A percentile compares a stretch with the other conserved stretches of the same genome.
Conservation (phyloP, 108 stramenopile species). For the Conticribra guillardii region DNA sequence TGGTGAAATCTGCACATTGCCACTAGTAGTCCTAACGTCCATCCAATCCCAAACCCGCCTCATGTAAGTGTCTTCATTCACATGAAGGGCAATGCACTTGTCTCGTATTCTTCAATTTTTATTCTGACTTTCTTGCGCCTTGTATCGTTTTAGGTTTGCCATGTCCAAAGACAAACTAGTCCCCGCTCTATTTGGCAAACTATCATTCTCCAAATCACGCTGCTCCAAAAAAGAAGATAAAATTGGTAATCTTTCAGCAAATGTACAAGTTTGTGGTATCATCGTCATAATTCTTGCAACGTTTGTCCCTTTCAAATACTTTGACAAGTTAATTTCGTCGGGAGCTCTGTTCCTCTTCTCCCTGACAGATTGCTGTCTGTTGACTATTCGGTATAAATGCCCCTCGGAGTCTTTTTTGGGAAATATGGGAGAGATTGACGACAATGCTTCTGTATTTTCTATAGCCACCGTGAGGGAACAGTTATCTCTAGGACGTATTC, state of each 20-base stretch:
- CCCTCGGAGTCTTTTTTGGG: slow-evolving; percentile 34
- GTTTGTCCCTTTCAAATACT: slow-evolving; percentile 83
- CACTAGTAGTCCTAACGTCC: slow-evolving; percentile 87
- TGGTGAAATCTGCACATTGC: slow-evolving; percentile 87
- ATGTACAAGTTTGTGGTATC: slow-evolving; percentile 46
- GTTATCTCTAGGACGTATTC: slow-evolving; percentile 26
- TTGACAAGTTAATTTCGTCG: slow-evolving; percentile 83
- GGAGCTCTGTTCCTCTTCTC: slow-evolving; percentile 75
- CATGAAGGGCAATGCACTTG: too few species aligned
- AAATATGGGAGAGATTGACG: slow-evolving; percentile 10
- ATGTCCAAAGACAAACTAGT: slow-evolving; percentile 87
- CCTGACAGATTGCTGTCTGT: slow-evolving; percentile 57
- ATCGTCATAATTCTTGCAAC: slow-evolving; percentile 69
- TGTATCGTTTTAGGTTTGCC: too few species aligned
- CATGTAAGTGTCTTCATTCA: too few species aligned
- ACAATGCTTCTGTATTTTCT: slow-evolving; percentile 25
- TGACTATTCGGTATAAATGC: slow-evolving; percentile 40
- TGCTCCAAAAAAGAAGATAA: slow-evolving; percentile 35
- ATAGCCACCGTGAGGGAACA: slow-evolving; percentile 17
- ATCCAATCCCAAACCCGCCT: slow-evolving; percentile 89
- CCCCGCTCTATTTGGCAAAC: slow-evolving; percentile 66
- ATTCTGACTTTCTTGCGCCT: too few species aligned
- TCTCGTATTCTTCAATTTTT: too few species aligned
- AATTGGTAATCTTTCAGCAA: slow-evolving; percentile 69
- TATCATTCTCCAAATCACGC: slow-evolving; percentile 26